Base-by-base conservation (phyloP, 2,329 filamentous ascomycete genomes). In the Colletotrichum sp. region DNA sequence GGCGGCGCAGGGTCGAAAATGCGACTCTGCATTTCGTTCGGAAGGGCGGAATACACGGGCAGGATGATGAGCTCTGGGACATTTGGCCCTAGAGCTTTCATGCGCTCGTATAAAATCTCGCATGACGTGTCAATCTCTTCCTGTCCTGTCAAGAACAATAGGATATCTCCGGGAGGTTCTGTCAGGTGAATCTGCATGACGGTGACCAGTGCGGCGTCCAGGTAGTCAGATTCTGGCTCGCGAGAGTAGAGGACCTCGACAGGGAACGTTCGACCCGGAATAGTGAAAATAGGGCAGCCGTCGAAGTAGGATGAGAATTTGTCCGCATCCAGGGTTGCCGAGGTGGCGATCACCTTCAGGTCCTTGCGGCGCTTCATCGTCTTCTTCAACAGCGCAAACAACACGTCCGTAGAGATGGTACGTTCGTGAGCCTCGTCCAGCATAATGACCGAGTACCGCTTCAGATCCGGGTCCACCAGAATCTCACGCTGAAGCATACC, bases 131-230 rank as follows among this genome's bases (percentile, higher is more conserved):
- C 97, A 77, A 99, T 99, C 84, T 99, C 97, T 84, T 99, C 97
- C 82, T 98, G 96, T 7, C 97, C 97, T 0, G 97, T 99, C 79
- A 99, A 89, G 87, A 99, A 99, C 3, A 99, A 89, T n/a, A 99
- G 86, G 67, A 99, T 98, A 81, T 99, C 97, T 78, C 97, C 97
- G 21, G 93, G 90, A 8, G 96, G 95, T 81, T 99, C 97, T 3
- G 94, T 97, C 21, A 99, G 86, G 82, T 99, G 97, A 70, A 99
- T 98, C 82, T 98, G 95, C 96, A 99, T 98, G 63, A 98, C 96
- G 0, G 97, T 98, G 16, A 96, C 94, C n/a, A 99, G 88, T 0
- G 97, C 96, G 2, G 96, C 93, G 83, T 98, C 97, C 16, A 99
- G 88, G 80, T 99, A 99, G 82, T 99, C 97, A 0, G 95, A 96